A percentile compares a stretch with the other conserved stretches of the same genome.
These are phyloP conservation scores for Xylariomycetidae sp. DNA, from an alignment of 2,329 filamentous ascomycete genomes.

Conservation along the genomic window DNA sequence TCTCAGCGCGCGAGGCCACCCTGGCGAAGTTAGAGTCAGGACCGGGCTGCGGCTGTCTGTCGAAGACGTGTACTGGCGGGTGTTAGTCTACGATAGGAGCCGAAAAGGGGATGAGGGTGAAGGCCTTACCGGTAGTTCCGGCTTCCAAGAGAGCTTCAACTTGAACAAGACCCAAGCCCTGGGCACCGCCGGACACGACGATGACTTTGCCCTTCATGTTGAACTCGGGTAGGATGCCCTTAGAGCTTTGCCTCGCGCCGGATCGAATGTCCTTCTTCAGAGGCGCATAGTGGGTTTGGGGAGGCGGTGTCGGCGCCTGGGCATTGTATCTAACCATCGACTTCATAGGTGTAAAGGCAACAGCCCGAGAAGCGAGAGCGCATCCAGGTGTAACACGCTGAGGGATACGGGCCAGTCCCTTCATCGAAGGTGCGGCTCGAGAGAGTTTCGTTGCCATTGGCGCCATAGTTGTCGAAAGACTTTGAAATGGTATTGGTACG, in stretches of 20 bases:
- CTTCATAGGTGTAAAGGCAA: slow-evolving; percentile 4
- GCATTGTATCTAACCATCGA: slow-evolving; percentile 2
- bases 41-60: slow-evolving; percentile 52
- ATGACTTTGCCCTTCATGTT: slow-evolving; percentile 67
- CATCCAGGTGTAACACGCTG: slow-evolving; percentile 9
- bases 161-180: slow-evolving; percentile 72
- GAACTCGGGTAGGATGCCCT: slow-evolving; percentile 59
- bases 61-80: slow-evolving; percentile 55
- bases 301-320: slow-evolving; percentile 6
- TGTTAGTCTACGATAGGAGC: slow-evolving; percentile 5
- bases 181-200: slow-evolving; percentile 68
- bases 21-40: slow-evolving; percentile 53
- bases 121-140: slow-evolving; percentile 55
- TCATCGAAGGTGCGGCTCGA: slow-evolving; percentile 14
- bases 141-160: slow-evolving; percentile 74
- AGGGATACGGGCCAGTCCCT: slow-evolving; percentile 12
- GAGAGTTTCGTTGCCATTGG: slow-evolving; percentile 12
- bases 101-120: neutral
- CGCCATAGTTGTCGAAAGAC: slow-evolving; percentile 12
- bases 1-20: slow-evolving; percentile 56
- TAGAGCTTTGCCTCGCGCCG: slow-evolving; percentile 1
- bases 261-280: slow-evolving; percentile 1
- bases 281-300: slow-evolving; percentile 1
- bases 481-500: slow-evolving; percentile 1
- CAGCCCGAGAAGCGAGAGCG: slow-evolving; percentile 7